These are phyloP conservation scores for Asterochloris erici DNA, from an alignment of 139 green algal species.

Conservation along the genomic window DNA sequence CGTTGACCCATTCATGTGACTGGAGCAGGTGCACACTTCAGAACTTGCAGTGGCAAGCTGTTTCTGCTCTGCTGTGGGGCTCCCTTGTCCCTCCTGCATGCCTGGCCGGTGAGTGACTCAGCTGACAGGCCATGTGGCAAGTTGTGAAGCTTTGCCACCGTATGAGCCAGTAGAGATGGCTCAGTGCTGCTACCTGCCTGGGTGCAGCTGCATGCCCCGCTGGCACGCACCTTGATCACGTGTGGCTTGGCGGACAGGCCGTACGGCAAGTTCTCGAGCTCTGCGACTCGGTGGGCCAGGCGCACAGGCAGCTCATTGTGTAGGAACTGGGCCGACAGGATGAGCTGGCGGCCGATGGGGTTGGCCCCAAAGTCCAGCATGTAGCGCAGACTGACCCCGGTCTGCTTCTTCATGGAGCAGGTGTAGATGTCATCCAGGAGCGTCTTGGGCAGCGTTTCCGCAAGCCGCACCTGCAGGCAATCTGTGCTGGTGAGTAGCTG, in stretches of 20 bases:
- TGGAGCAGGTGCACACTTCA: too few species aligned
- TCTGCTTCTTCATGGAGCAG: conserved; percentile 91
- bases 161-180: too few species aligned
- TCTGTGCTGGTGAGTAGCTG: too few species aligned
- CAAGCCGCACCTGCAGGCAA: conserved; percentile 1
- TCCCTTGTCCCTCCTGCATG: too few species aligned
- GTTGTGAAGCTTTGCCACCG: too few species aligned
- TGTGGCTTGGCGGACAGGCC: conserved; percentile 85
- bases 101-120: too few species aligned
- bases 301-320: conserved; percentile 95
- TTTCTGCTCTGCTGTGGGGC: too few species aligned
- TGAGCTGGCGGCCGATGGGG: conserved; percentile 89
- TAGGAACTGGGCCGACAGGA: conserved; percentile 96
- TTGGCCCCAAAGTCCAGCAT: conserved; percentile 96
- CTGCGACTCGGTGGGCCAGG: conserved; percentile 90
- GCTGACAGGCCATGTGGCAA: too few species aligned
- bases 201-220: not conserved
- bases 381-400: conserved; percentile 92
- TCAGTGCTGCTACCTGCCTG: too few species aligned
- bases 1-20: too few species aligned
- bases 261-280: conserved; percentile 97
- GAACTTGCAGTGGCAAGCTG: too few species aligned
- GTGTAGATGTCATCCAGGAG: conserved; percentile 90
- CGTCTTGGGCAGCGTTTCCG: conserved; percentile 21
- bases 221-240: conserved; percentile 78